Conservation (phyloP, 225 moss, liverwort and hornwort genomes). For the Marchantia polymorpha region DNA sequence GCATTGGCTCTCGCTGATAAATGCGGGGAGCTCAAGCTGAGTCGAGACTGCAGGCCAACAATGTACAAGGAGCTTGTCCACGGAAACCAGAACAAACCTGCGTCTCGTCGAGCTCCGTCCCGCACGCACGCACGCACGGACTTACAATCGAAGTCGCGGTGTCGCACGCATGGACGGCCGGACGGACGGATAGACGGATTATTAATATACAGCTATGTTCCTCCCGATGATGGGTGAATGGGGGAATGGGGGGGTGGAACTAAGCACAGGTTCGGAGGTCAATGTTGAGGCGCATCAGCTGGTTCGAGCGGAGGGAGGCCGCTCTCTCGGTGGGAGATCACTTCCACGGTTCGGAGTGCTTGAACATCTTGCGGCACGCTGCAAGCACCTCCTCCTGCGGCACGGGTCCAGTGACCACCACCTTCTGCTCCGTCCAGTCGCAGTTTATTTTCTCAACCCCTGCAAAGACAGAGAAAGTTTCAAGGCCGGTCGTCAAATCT, state of each 20-base stretch:
- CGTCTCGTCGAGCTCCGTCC: background rate
- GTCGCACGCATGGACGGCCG: background rate
- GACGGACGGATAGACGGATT: no score
- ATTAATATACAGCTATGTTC: no score
- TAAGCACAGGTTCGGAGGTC: background rate
- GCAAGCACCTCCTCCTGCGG: conserved; percentile 22
- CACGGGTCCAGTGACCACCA: conserved; percentile 32
- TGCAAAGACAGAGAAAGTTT: conserved; percentile 10
- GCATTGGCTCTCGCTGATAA: no score
- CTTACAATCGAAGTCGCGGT: background rate
- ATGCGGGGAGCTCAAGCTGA: background rate
- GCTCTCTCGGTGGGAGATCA: background rate
- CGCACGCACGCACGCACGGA: background rate
- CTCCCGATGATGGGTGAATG: no score
- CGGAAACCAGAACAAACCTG: background rate
- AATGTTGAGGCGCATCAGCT: background rate
- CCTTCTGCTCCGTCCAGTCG: conserved; percentile 37
- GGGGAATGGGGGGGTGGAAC: no score
- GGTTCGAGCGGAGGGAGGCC: background rate
- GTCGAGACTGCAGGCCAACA: background rate
- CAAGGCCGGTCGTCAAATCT: no score
- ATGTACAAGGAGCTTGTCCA: background rate
- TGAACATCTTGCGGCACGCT: conserved; percentile 37
- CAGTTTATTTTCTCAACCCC: conserved; percentile 31
- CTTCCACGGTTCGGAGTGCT: conserved; percentile 37